Percentiles rank a stretch among this genome's conserved stretches.
These are phyloP conservation scores for Sphaerulina vaccinii DNA, from an alignment of 2,329 filamentous ascomycete genomes.

Conservation along the genomic window DNA sequence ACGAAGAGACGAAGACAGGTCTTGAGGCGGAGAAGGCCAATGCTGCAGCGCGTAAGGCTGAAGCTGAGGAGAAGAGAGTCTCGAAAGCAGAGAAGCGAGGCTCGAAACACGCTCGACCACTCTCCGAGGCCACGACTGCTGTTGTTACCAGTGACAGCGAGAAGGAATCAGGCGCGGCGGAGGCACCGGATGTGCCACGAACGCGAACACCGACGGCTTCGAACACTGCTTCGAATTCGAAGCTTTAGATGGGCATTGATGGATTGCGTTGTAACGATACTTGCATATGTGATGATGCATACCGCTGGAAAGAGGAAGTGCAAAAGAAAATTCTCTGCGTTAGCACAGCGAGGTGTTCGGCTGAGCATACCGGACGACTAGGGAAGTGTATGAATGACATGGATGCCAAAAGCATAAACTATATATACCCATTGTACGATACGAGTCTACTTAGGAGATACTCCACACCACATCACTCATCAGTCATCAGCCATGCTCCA, in stretches of 20 bases:
- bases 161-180: not conserved
- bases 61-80: conserved; percentile 28
- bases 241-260: too few species aligned
- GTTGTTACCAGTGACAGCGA: conserved; percentile 5
- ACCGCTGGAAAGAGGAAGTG: not conserved
- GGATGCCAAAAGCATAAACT: not conserved
- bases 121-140: not conserved
- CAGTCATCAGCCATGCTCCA: not conserved
- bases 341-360: not conserved
- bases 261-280: not conserved
- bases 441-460: not conserved
- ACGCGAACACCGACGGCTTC: not conserved
- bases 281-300: not conserved
- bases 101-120: not conserved
- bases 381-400: not conserved
- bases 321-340: not conserved
- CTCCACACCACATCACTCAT: not conserved
- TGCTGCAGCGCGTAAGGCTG: conserved; percentile 38
- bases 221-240: too few species aligned
- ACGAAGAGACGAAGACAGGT: conserved; percentile 52
- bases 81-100: conserved; percentile 16
- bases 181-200: conserved; percentile 1
- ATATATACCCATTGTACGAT: not conserved
- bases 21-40: conserved; percentile 45
- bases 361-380: not conserved